These are phyloP conservation scores for Nemania abortiva DNA, from an alignment of 2,329 filamentous ascomycete species.

Conservation along the genomic window DNA sequence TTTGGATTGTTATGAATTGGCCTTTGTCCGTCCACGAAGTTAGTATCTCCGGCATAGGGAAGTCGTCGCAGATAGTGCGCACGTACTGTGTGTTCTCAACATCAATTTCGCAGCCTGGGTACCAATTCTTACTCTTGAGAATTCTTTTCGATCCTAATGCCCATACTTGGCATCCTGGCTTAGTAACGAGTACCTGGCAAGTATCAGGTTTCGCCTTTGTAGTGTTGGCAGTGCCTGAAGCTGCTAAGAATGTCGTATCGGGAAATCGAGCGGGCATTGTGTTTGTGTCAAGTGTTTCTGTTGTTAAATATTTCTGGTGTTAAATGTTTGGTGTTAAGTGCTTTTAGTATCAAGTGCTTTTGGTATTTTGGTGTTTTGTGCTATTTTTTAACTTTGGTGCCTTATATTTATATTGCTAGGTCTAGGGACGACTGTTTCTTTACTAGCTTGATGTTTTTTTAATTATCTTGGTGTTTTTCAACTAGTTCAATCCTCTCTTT, in stretches of 20 bases:
- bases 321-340: background rate
- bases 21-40: background rate
- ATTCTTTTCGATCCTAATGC: background rate
- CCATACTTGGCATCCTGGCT: background rate
- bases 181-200: background rate
- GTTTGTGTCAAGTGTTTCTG: background rate
- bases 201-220: background rate
- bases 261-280: background rate
- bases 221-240: background rate
- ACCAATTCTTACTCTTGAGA: background rate
- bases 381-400: background rate
- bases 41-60: background rate
- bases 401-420: background rate
- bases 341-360: too few relatives aligned
- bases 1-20: background rate
- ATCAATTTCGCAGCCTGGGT: constrained; percentile 2
- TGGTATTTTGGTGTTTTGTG: background rate
- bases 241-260: background rate
- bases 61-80: background rate
- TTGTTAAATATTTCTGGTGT: background rate
- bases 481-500: too few relatives aligned
- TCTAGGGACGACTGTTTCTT: background rate
- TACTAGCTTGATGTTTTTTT: too few relatives aligned
- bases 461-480: too few relatives aligned
- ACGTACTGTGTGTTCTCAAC: background rate